Evolutionary conservation across 2,329 filamentous ascomycete species (phyloP).

Genomic region (Pyricularia pennisetigena): DNA sequence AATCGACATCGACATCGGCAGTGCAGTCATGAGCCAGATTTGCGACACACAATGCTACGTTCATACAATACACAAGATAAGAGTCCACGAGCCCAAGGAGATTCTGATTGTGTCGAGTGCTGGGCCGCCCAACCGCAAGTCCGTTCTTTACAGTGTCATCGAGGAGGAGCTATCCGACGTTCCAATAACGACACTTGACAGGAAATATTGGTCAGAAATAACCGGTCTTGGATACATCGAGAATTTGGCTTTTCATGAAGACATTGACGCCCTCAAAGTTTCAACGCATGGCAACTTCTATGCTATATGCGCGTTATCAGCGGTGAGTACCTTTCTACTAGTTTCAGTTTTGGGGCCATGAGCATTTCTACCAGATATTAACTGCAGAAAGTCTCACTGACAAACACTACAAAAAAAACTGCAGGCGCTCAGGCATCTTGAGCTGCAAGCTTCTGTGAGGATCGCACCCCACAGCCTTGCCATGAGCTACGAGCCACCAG

Average conservation of each 20-base stretch:
- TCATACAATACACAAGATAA: constrained; percentile 77
- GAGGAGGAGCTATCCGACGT: constrained; percentile 60
- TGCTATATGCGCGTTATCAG: constrained; percentile 74
- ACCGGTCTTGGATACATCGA: constrained; percentile 70
- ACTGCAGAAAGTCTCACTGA: not conserved
- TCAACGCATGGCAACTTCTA: constrained; percentile 78
- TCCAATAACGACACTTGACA: constrained; percentile 55
- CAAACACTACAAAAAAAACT: not conserved
- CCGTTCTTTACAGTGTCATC: constrained; percentile 65
- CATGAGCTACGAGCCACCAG: constrained; percentile 77
- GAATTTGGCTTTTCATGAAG: constrained; percentile 67
- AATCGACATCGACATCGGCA: constrained; percentile 75
- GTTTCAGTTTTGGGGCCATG: not conserved
- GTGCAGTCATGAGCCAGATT: constrained; percentile 81
- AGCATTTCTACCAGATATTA: too few species aligned
- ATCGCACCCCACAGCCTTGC: constrained; percentile 75
- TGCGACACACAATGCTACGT: constrained; percentile 90
- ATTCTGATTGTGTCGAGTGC: constrained; percentile 69
- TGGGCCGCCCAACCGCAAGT: constrained; percentile 54
- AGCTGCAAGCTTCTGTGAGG: constrained; percentile 54
- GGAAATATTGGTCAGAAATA: constrained; percentile 75
- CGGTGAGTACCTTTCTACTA: constrained; percentile 42
- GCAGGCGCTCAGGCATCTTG: constrained; percentile 73
- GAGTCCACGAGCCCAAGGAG: constrained; percentile 67
- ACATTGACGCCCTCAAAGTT: constrained; percentile 72